Conservation (phyloP, 345 rosid genomes). For the Murraya koenigii region DNA sequence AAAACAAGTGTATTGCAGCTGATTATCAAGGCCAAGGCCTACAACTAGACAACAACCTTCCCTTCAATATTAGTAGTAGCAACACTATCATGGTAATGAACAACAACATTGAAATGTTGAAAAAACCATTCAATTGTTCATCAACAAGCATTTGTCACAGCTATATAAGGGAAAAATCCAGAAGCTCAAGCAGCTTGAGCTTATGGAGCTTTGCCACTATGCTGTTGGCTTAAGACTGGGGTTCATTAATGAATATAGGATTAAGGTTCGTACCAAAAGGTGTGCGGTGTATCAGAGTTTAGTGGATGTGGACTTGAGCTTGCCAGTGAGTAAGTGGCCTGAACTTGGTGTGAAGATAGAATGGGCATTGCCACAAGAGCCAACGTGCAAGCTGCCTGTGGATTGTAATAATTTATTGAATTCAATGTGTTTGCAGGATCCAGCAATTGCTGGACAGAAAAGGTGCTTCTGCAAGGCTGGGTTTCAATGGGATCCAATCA, state of each 20-base stretch:
- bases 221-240: constrained; percentile 42
- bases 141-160: constrained; percentile 35
- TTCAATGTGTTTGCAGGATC: constrained; percentile 34
- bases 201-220: constrained; percentile 26
- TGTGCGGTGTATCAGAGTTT: constrained; percentile 46
- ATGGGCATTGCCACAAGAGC: constrained; percentile 41
- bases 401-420: constrained; percentile 47
- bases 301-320: constrained; percentile 31
- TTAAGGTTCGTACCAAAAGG: constrained; percentile 19
- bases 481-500: constrained; percentile 34
- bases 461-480: constrained; percentile 39
- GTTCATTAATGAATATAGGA: constrained; percentile 23
- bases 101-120: constrained; percentile 23
- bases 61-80: constrained; percentile 45
- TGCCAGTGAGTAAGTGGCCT: constrained; percentile 39
- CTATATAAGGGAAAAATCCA: constrained; percentile 17
- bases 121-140: constrained; percentile 39
- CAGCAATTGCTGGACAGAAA: neutral
- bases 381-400: constrained; percentile 28
- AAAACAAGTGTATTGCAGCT: constrained; percentile 22
- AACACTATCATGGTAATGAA: constrained; percentile 45
- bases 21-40: constrained; percentile 25
- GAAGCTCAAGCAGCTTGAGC: neutral
- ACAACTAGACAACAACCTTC: constrained; percentile 29
- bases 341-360: constrained; percentile 40